Evolutionary conservation across 192 early-diverging fungal genomes (phyloP), one percentile per base, ranked within the genome.

Genomic region (Coemansia sp.): DNA sequence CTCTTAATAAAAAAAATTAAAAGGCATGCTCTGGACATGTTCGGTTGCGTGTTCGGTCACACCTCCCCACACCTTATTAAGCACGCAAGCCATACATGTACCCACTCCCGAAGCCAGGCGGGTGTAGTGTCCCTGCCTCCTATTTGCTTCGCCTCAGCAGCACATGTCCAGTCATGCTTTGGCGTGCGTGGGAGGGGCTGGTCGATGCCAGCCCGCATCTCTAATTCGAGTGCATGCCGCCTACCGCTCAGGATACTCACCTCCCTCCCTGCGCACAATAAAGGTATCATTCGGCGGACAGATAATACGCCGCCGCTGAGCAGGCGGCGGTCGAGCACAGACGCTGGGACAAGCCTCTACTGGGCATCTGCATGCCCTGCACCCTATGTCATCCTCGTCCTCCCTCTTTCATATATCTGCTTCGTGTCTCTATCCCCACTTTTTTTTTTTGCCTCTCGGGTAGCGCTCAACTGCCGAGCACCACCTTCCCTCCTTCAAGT

Each of bases 61-160:
- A 55, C 52, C 54, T 57, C 54, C 54, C 54, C 54, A 57, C 54
- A 34, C 33, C 55, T 59, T 59, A 59, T 59, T 34, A 59, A 59
- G 55, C 55, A 59, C 31, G 55, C 55, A 59, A 59, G 55, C 55
- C 55, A n/a, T 34, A 34, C 55, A 59, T 31, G 31, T 59, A 16
- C 55, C 24, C 33, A 33, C 55, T 59, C 55, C 55, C 55, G 47
- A 51, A 51, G 47, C 47, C 47, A n/a, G 11, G 47, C 47, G 47
- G 47, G 47, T 46, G 44, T 46, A 55, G 54, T 29, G 54, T 31
- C 54, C 54, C 54, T 55, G 54, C 54, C 24, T 55, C 24, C 27
- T 27, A 24, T 29, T 6, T 46, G 44, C 44, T 46, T 46, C 24
- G 11, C 24, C 54, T 29, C 54, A 31, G 54, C 24, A 29, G 22